Percentiles rank a stretch among this genome's conserved stretches.
phyloP scores from a whole-genome alignment of 225 moss, liverwort and hornwort species.

The Rhytidiadelphus loreus region DNA sequence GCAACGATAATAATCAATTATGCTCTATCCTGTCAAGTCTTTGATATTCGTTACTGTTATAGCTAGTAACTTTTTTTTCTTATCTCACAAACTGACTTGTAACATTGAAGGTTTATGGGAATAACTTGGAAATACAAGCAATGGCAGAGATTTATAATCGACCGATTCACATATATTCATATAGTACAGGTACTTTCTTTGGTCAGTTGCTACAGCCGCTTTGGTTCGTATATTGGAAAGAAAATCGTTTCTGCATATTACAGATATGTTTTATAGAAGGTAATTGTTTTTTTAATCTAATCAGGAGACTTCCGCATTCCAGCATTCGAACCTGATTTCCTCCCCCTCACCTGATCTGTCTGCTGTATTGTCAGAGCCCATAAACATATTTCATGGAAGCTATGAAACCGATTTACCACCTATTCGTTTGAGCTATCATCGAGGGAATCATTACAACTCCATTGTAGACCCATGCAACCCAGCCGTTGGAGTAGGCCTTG shows the following conservation, averaged over 20 bases:
- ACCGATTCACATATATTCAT: slow-evolving; percentile 92
- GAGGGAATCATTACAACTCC: slow-evolving; percentile 97
- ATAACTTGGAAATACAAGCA: slow-evolving; percentile 97
- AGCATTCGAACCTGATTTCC: not conserved
- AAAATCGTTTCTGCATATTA: not conserved
- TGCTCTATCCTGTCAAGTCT: not conserved
- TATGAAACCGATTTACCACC: slow-evolving; percentile 98
- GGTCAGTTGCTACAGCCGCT: not conserved
- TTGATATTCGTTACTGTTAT: not conserved
- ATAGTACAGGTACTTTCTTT: slow-evolving; percentile 58
- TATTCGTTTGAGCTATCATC: slow-evolving; percentile 98
- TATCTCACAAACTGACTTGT: not conserved
- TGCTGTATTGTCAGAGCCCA: slow-evolving; percentile 64
- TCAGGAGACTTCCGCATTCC: not conserved
- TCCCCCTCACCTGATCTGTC: not conserved
- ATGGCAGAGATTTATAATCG: slow-evolving; percentile 99
- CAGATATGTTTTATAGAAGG: not conserved
- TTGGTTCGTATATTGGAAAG: not conserved
- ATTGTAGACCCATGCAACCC: slow-evolving; percentile 84
- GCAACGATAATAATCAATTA: not conserved
- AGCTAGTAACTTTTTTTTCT: not conserved
- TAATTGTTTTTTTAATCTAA: not conserved
- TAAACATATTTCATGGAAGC: slow-evolving; percentile 94
- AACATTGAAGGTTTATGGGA: slow-evolving; percentile 70
- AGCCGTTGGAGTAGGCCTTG: slow-evolving; percentile 96